Conservation (phyloP, 805 yeast genomes). For the Candida saitoana region DNA sequence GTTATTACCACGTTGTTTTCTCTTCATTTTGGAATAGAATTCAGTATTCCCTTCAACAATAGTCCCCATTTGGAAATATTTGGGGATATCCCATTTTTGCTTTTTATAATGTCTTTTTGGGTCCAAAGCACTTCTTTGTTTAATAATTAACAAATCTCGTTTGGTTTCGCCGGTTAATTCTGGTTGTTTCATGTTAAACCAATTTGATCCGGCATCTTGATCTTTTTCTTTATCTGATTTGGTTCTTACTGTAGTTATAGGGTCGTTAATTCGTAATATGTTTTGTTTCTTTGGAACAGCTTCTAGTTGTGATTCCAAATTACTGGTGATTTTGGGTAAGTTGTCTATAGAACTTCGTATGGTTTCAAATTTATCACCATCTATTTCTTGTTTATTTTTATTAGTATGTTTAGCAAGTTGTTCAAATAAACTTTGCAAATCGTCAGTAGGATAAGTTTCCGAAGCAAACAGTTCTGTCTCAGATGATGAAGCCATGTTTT, state of each 20-base stretch:
- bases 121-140: conserved; percentile 86
- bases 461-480: conserved; percentile 23
- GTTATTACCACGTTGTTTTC: conserved; percentile 70
- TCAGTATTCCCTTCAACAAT: conserved; percentile 80
- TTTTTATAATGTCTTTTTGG: conserved; percentile 94
- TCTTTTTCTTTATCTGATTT: conserved; percentile 14
- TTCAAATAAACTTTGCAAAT: conserved; percentile 26
- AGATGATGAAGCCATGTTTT: conserved; percentile 5
- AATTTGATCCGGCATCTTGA: conserved; percentile 50
- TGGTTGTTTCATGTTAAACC: conserved; percentile 79
- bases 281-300: conserved; percentile 14
- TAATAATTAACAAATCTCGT: conserved; percentile 72
- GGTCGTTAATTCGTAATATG: conserved; percentile 42
- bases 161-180: conserved; percentile 69
- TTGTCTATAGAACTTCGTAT: conserved; percentile 32
- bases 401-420: conserved; percentile 22
- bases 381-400: conserved; percentile 1
- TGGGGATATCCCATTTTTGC: conserved; percentile 73
- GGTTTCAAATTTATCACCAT: conserved; percentile 24
- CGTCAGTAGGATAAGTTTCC: conserved; percentile 14
- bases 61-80: conserved; percentile 84
- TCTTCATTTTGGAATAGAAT: conserved; percentile 63
- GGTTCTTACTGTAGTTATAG: conserved; percentile 24
- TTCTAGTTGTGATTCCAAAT: conserved; percentile 20
- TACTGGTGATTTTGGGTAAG: conserved; percentile 39